Base-by-base conservation (phyloP, 2,329 filamentous ascomycete genomes). In the Sarocladiaceae sp. region DNA sequence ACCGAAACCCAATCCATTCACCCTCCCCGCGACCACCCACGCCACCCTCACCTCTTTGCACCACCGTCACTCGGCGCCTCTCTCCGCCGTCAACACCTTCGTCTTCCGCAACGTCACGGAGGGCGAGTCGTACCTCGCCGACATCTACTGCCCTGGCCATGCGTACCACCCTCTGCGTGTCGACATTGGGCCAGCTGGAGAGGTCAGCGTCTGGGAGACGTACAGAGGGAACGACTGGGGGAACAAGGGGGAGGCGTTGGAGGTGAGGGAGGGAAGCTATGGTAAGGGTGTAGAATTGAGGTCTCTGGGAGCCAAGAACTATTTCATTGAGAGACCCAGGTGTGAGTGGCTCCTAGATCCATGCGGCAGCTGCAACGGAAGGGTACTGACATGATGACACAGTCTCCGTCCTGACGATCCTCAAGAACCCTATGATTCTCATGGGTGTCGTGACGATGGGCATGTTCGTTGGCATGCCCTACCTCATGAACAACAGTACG, bases 401-500 rank as follows among this genome's bases (percentile, higher is more conserved):
- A 88, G 85, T 91, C 67, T 88, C 83, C 15, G 74, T 90, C n/a
- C 58, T 96, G 46, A 79, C 78, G 47, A 82, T 96, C 45, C 72
- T 96, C 56, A 93, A 93, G 72, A 95, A 88, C 60, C 93, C 93
- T 3, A 97, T 97, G 89, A 96, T 97, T 51, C 75, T 98, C 48
- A 84, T 98, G 71, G 89, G 85, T 4, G 66, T 95, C 26, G 81
- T 93, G 31, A 88, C 83, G 49, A 80, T 96, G 70, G 82, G 70
- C 4, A 71, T 96, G 52, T 89, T 95, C 50, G 76, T 97, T 56
- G 90, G 90, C 53, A 88, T 97, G 85, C 93, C 93, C 12, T 93
- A 96, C 65, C 65, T 98, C 45, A 82, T 97, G 70, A 90, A 97
- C 43, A 96, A 93, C 61, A 95, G 90, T 96, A 79, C 50, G 88